A percentile compares a stretch with the other conserved stretches of the same genome.
Conservation (phyloP, 495 filamentous ascomycete species). For the Trichoderma virens region DNA sequence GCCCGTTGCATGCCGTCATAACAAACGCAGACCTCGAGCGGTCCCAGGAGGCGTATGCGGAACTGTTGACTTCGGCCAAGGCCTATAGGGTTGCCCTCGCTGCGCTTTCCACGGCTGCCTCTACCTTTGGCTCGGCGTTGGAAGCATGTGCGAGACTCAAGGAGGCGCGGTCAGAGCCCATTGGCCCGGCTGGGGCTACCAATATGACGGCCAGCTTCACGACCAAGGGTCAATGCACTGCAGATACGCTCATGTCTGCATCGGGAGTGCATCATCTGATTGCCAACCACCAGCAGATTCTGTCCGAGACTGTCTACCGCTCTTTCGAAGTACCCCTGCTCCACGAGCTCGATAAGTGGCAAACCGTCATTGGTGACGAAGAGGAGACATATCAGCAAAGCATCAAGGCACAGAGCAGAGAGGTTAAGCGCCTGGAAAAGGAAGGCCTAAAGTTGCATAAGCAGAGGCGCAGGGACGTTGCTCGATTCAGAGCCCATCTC, state of each 20-base stretch:
- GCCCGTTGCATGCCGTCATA: conserved; percentile 46
- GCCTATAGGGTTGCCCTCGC: conserved; percentile 51
- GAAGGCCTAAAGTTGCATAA: conserved; percentile 51
- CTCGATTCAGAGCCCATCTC: conserved; percentile 44
- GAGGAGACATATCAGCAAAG: conserved; percentile 49
- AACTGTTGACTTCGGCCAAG: conserved; percentile 51
- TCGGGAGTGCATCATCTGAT: conserved; percentile 57
- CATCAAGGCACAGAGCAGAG: conserved; percentile 38
- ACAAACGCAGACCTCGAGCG: conserved; percentile 52
- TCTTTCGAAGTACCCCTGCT: conserved; percentile 57
- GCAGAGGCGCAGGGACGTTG: conserved; percentile 46
- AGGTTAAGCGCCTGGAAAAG: conserved; percentile 52
- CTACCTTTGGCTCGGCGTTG: conserved; percentile 52
- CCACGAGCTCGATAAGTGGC: conserved; percentile 57
- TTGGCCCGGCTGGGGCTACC: conserved; percentile 24
- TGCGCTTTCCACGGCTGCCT: conserved; percentile 48
- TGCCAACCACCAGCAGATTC: conserved; percentile 58
- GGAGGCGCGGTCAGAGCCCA: conserved; percentile 44
- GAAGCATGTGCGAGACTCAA: conserved; percentile 58
- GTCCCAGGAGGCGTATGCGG: conserved; percentile 52
- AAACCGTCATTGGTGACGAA: conserved; percentile 48
- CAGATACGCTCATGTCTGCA: conserved; percentile 48
- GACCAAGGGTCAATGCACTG: conserved; percentile 48
- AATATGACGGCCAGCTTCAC: conserved; percentile 40
- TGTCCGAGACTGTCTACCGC: conserved; percentile 55